Evolutionary conservation across 805 yeast genomes (phyloP), one percentile per base, ranked within the genome.

Genomic region (Candida coleopterorum): DNA sequence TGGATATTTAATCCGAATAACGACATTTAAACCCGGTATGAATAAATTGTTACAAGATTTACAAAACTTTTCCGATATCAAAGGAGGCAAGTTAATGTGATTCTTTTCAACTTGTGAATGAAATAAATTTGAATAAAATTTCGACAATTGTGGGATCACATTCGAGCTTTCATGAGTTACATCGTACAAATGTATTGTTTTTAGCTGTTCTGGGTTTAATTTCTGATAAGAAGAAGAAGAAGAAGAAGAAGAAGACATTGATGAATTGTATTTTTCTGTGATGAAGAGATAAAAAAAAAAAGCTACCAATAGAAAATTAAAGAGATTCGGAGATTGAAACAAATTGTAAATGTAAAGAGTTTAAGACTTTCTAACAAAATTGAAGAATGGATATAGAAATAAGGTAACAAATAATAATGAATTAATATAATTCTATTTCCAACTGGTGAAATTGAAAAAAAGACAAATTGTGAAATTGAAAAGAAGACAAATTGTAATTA

Each of bases 11-110:
- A 63, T 48, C 12, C 58, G 43, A 23, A 40, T 38, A 8, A 51
- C 39, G 17, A 52, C 43, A 2, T 62, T 56, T 28, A 64, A 43
- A 3, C 72, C 72, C 2, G 70, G 64, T 2, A 67, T 51, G 29
- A 42, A 48, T 15, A 57, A 34, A 6, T 48, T 40, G 5, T 66
- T 66, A 41, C 72, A 67, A 9, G 39, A 32, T 4, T 37, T 36
- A 40, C 72, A 67, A 34, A 54, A 47, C 35, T 49, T 49, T 42
- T 56, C 53, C 4, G 43, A 31, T 18, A 53, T 42, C 11, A 42
- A 43, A 2, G 55, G 53, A 0, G 69, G 67, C 12, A 59, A 45
- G 18, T 49, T 57, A 35, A 63, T 47, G 18, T 43, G 43, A 33
- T 60, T 49, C 14, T 51, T 53, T 23, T 44, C 44, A 22, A 52